Evolutionary conservation across 441 rosid species (phyloP).

Genomic region (Arabidopsis hybrid): DNA sequence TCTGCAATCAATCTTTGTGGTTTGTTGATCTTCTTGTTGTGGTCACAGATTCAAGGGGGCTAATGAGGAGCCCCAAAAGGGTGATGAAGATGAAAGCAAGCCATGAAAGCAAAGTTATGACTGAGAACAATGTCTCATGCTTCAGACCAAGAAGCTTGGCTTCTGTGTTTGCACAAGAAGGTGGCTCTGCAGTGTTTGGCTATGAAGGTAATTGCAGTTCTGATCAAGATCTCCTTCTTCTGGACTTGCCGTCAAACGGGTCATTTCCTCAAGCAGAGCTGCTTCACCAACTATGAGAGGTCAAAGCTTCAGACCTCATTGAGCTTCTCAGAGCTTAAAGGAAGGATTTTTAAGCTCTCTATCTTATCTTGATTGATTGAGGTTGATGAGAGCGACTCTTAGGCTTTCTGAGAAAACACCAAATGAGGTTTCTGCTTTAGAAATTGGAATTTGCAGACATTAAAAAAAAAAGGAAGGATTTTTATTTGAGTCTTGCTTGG

Average conservation of each 20-base stretch:
- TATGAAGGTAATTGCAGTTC: slow-evolving; percentile 61
- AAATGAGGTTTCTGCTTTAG: slow-evolving; percentile 50
- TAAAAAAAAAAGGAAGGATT: slow-evolving; percentile 48
- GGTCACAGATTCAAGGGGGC: slow-evolving; percentile 59
- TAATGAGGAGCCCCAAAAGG: slow-evolving; percentile 77
- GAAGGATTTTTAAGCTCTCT: slow-evolving; percentile 43
- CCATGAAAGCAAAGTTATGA: slow-evolving; percentile 62
- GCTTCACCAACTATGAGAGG: slow-evolving; percentile 54
- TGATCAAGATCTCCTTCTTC: slow-evolving; percentile 78
- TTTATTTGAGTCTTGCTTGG: slow-evolving; percentile 38
- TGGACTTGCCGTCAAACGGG: slow-evolving; percentile 82
- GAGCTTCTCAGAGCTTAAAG: slow-evolving; percentile 24
- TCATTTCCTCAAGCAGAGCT: slow-evolving; percentile 96
- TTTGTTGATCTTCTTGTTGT: slow-evolving; percentile 32
- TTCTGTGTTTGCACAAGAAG: slow-evolving; percentile 64
- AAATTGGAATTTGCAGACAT: slow-evolving; percentile 53
- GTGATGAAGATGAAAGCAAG: slow-evolving; percentile 54
- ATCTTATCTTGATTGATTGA: slow-evolving; percentile 35
- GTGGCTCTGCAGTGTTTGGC: slow-evolving; percentile 29
- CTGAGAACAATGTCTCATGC: slow-evolving; percentile 71
- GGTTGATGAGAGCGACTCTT: slow-evolving; percentile 29
- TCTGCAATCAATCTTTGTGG: slow-evolving; percentile 23
- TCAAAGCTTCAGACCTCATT: slow-evolving; percentile 33
- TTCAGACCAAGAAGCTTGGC: slow-evolving; percentile 76
- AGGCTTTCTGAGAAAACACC: slow-evolving; percentile 43